Conservation (phyloP, 345 rosid genomes). For the Hypericum perforatum region DNA sequence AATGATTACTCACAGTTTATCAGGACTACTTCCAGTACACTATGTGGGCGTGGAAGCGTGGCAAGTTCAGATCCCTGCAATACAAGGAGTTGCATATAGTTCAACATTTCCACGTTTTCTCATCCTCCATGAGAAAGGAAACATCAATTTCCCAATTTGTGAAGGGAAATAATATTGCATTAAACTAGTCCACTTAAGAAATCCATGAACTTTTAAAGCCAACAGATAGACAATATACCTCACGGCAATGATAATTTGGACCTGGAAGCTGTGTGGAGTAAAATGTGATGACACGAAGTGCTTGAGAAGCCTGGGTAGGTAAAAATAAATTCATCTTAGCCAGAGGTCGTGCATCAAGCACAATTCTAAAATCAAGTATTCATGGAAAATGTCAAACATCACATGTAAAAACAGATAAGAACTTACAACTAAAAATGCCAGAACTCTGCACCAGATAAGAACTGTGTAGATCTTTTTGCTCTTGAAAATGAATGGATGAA, state of each 20-base stretch:
- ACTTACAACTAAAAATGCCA: slow-evolving; percentile 93
- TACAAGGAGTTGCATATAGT: neutral
- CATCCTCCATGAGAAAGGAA: neutral
- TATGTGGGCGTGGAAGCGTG: slow-evolving; percentile 69
- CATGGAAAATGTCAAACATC: neutral
- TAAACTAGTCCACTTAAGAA: neutral
- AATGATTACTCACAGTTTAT: slow-evolving; percentile 51
- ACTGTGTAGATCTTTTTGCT: slow-evolving; percentile 95
- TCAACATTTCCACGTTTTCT: too few species aligned
- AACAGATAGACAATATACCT: slow-evolving; percentile 36
- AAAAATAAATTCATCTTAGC: neutral
- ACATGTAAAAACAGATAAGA: neutral
- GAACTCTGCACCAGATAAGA: slow-evolving; percentile 93
- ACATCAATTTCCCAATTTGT: slow-evolving; percentile 8
- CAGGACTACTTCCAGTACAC: slow-evolving; percentile 53
- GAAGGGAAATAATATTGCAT: neutral
- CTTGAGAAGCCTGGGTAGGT: slow-evolving; percentile 61
- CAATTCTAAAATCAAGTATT: neutral
- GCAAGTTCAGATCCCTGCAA: slow-evolving; percentile 82
- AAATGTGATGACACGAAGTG: slow-evolving; percentile 80
- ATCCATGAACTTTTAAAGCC: slow-evolving; percentile 1
- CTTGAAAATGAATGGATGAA: slow-evolving; percentile 92
- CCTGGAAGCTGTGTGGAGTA: slow-evolving; percentile 98
- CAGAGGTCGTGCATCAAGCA: too few species aligned
- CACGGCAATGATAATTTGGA: slow-evolving; percentile 93